phyloP scores from a whole-genome alignment of 2,329 filamentous ascomycete species.

The Cladophialophora carrionii region DNA sequence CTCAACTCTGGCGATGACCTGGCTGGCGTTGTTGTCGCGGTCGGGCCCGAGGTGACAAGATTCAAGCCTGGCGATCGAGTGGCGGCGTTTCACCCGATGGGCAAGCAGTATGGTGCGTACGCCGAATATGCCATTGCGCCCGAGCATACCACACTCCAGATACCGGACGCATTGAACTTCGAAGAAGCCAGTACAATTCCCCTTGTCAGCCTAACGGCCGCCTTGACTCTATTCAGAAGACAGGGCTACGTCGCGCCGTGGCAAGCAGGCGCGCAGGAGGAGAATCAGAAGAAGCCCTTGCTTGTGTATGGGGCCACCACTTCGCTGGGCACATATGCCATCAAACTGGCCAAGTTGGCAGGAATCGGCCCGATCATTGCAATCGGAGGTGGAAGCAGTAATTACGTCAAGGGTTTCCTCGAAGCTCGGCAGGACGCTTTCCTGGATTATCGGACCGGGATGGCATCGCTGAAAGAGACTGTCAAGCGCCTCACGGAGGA shows the following conservation, averaged over 20 bases:
- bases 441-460: constrained; percentile 62
- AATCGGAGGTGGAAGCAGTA: constrained; percentile 60
- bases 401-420: constrained; percentile 54
- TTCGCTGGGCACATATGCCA: constrained; percentile 61
- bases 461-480: constrained; percentile 46
- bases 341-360: constrained; percentile 59
- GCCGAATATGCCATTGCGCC: constrained; percentile 46
- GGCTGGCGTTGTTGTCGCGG: constrained; percentile 40
- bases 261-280: constrained; percentile 43
- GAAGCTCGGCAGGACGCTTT: constrained; percentile 58
- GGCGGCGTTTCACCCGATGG: constrained; percentile 38
- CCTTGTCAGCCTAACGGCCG: constrained; percentile 58
- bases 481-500: constrained; percentile 47
- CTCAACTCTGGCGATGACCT: constrained; percentile 39
- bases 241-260: constrained; percentile 57
- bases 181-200: constrained; percentile 61
- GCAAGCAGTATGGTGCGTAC: constrained; percentile 45
- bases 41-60: constrained; percentile 25
- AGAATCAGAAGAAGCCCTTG: constrained; percentile 42
- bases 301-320: constrained; percentile 60
- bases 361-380: constrained; percentile 66
- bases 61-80: constrained; percentile 44
- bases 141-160: constrained; percentile 39
- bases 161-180: constrained; percentile 18
- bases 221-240: constrained; percentile 53